Evolutionary conservation across 2,329 filamentous ascomycete genomes (phyloP), one percentile per base, ranked within the genome.

Genomic region (Pseudopithomyces chartarum): DNA sequence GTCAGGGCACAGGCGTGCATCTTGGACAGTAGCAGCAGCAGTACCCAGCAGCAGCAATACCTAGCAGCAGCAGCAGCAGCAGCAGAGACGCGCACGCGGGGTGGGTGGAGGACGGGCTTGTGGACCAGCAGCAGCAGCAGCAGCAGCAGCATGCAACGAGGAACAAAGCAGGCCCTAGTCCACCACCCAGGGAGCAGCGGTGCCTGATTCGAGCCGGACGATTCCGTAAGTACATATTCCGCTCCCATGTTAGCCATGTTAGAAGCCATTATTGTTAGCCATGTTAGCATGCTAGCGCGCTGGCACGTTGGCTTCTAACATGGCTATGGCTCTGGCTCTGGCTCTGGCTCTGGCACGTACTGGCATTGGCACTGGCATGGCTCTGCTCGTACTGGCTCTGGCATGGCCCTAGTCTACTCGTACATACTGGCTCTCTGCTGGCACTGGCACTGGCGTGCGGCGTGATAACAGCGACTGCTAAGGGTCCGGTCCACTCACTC

Each of bases 191-290:
- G 55, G 70, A 70, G 69, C 69, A 59, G 50, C 26, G 39, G 44
- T 58, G 46, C 47, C 53, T 62, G 55, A 59, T 60, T 60, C 60
- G 54, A 62, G 55, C 59, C 61, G 59, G 63, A 66, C 67, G 62
- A 62, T 74, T 72, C 71, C 70, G 72, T 62, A n/a, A n/a, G n/a
- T n/a, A n/a, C n/a, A n/a, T n/a, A 63, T 71, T 70, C 69, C 69
- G 70, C 61, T 57, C 62, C 62, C 58, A 62, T 60, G 59, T 64
- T 61, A 54, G 55, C 52, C n/a, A n/a, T n/a, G 62, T 63, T 63
- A 53, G 61, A 7, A 34, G 32, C 32, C 32, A 34, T 34, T 13
- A 34, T 13, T 7, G 32, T 7, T 13, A 34, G 32, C 32, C 54
- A 55, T n/a, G n/a, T n/a, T n/a, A n/a, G n/a, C n/a, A n/a, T n/a